A percentile compares a stretch with the other conserved stretches of the same genome.
phyloP scores from a whole-genome alignment of 2,329 filamentous ascomycete species.

The Epichloe scottii region DNA sequence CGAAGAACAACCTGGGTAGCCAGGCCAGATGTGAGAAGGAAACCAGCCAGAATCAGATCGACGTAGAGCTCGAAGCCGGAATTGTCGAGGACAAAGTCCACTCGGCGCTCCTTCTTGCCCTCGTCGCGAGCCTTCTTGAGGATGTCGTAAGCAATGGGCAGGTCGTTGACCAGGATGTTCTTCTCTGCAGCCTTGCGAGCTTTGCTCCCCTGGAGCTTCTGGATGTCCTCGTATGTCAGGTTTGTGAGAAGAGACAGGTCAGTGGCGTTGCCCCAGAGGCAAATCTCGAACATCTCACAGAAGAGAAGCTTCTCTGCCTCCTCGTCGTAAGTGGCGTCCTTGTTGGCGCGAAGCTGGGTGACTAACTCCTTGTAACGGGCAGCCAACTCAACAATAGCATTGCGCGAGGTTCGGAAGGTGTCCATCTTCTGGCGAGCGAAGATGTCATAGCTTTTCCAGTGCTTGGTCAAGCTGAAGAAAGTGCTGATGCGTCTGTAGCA shows the following conservation, averaged over 20 bases:
- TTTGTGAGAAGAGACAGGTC: slow-evolving; percentile 85
- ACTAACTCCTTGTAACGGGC: slow-evolving; percentile 65
- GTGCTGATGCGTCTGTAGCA: slow-evolving; percentile 56
- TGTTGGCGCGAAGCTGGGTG: slow-evolving; percentile 45
- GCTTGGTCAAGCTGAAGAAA: slow-evolving; percentile 59
- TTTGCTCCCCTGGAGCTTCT: slow-evolving; percentile 83
- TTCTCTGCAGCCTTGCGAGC: slow-evolving; percentile 77
- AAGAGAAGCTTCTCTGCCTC: slow-evolving; percentile 70
- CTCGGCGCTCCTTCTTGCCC: slow-evolving; percentile 55
- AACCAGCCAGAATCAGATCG: slow-evolving; percentile 83
- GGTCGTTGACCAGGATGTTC: slow-evolving; percentile 85
- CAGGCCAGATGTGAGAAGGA: slow-evolving; percentile 70
- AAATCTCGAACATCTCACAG: slow-evolving; percentile 89
- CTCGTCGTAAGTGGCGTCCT: slow-evolving; percentile 41
- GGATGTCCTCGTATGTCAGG: slow-evolving; percentile 88
- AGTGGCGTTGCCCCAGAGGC: slow-evolving; percentile 93
- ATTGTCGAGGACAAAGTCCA: slow-evolving; percentile 95
- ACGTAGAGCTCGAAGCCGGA: slow-evolving; percentile 96
- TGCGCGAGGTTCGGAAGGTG: slow-evolving; percentile 83
- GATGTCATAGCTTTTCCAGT: slow-evolving; percentile 86
- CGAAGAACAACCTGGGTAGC: slow-evolving; percentile 82
- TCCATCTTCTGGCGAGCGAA: slow-evolving; percentile 83
- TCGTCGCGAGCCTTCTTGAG: slow-evolving; percentile 53
- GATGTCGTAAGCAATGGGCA: slow-evolving; percentile 56
- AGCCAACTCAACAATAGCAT: slow-evolving; percentile 72